Evolutionary conservation across 2,329 filamentous ascomycete genomes (phyloP), one percentile per base, ranked within the genome.

Genomic region (Malbranchea zuffiana): DNA sequence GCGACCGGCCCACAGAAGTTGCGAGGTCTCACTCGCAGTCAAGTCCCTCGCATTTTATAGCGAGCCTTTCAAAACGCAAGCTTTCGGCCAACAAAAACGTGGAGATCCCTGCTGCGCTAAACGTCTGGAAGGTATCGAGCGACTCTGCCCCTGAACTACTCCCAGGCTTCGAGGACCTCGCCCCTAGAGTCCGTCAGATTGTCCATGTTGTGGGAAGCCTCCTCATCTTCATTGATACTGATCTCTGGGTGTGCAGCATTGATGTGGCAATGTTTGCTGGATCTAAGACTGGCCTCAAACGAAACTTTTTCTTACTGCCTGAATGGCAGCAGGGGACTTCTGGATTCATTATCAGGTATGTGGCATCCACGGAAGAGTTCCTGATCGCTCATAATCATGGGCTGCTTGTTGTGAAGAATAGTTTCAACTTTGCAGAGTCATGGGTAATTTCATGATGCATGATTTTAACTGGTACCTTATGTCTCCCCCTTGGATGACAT

Each of bases 241-340:
- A 49, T 15, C 37, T 50, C 2, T 55, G 50, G 52, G 30, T 54
- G 2, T 55, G 52, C 37, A 55, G 46, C 30, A 23, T 46, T 8
- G 44, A 52, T 10, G 12, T 54, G 3, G 10, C 28, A 18, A n/a
- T n/a, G n/a, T n/a, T n/a, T n/a, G n/a, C n/a, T n/a, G n/a, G n/a
- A n/a, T n/a, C n/a, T n/a, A n/a, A n/a, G n/a, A n/a, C n/a, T n/a
- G n/a, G n/a, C n/a, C n/a, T n/a, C n/a, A 13, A 19, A 21, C 26
- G 46, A 6, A 42, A 48, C 13, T 48, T 48, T 32, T 48, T 48
- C 23, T 13, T 48, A 6, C 38, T 46, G 23, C 41, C 35, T 2
- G 43, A 48, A 27, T 48, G 46, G 46, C 42, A 40, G 34, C 31
- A 28, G 5, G 29, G 21, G 13, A n/a, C 31, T 40, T n/a, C 6